Base-by-base conservation (phyloP, 2,329 filamentous ascomycete genomes). In the Curvularia verruculosa region DNA sequence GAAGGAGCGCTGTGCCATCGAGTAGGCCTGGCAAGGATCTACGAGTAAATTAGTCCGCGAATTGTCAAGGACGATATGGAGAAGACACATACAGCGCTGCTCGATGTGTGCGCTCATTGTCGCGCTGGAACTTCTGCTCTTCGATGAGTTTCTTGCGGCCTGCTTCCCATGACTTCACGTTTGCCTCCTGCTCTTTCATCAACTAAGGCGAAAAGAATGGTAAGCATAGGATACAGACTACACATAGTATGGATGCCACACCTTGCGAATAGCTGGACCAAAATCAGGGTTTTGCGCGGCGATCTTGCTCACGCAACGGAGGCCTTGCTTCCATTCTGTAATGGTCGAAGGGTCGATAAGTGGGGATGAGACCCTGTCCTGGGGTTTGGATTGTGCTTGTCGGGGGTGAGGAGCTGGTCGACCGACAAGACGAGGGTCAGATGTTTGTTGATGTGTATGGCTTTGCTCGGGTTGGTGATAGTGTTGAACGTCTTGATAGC, bases 81-180 rank as follows among this genome's bases (percentile, higher is more conserved):
- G 40, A 31, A 21, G 3, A n/a, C 76, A 10, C 82, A 60, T 74
- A 85, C 82, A 87, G 66, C 1, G 86, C 81, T 41, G 81, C 81
- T 63, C 85, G 81, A 19, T 86, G 70, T 59, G 81, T 81, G 62
- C 79, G 79, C 60, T 85, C 82, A 49, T 82, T 83, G 56, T 83
- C 82, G 3, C 76, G 78, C 55, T 85, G 77, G 1, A 78, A 74
- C n/a, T 68, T 73, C 55, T 86, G 84, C 56, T 82, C 83, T 29
- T 79, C 73, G 5, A 85, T 66, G 23, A 87, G 69, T 6, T 78
- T 81, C 54, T 82, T 72, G 2, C 85, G 80, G 1, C 80, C 81
- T 24, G 78, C 72, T 76, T 82, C 85, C 81, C 87, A 90, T 62
- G 85, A 81, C 61, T 80, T 80, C 63, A 89, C 86, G 64, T 89